Evolutionary conservation across 768 basidiomycete species (phyloP), one percentile per base, ranked within the genome.

Genomic region (Tylopilus sp.): DNA sequence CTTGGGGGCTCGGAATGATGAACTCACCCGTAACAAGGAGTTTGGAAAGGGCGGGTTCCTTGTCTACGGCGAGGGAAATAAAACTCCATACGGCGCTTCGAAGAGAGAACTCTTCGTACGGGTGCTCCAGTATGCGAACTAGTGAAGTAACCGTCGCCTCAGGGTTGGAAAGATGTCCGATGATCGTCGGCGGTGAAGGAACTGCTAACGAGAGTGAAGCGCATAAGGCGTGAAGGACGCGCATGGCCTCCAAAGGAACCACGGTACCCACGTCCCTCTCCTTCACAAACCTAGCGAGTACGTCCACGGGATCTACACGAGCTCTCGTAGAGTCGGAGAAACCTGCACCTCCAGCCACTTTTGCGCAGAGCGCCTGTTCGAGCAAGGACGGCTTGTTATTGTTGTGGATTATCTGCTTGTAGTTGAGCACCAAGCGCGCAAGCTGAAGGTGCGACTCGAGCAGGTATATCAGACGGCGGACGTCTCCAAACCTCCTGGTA

Each of bases 11-110:
- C 3, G 82, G 79, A 4, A 77, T 70, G 45, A 78, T 78, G 58
- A 90, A 86, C 37, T 82, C 79, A 4, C 92, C 92, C 0, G 83
- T 78, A 29, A 94, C 85, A 53, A 94, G 85, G 25, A 97, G 74
- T 49, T 83, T 78, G 3, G 88, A 85, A 5, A 96, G 75, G 0
- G 94, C 92, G 1, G 95, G 92, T 64, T 94, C 92, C 55, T 86
- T 87, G 60, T 90, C 85, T 14, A 95, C 83, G 2, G 89, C 86
- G 17, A 90, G 76, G 0, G 88, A 73, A 34, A 96, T 84, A 57
- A 96, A 87, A 56, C 79, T 81, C 94, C 95, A 98, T 6, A 90
- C 82, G 0, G 87, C 80, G 45, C 80, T 85, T 19, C 88, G 84
- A 29, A 91, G 76, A 10, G 77, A 64, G 19, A 85, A 74, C 38